phyloP scores from a whole-genome alignment of 176 grass and related monocot species.

The Aegilops sharonensis region DNA sequence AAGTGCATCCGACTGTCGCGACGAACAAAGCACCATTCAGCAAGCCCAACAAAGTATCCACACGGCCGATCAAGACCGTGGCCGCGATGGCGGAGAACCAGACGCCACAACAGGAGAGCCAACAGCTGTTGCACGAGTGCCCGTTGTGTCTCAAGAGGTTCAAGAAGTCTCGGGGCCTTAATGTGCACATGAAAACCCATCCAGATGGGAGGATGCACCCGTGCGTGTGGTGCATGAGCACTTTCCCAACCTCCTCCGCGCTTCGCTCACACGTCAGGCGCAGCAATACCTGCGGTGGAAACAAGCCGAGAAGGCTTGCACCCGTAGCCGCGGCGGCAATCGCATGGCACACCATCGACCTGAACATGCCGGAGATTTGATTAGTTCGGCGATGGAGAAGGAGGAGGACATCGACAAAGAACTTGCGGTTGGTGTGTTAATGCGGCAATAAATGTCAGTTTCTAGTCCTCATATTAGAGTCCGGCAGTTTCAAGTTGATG shows the following conservation, averaged over 20 bases:
- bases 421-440: not conserved
- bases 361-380: not conserved
- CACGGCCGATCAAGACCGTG: not conserved
- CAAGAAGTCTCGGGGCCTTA: not conserved
- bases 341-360: conserved; percentile 4
- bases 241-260: conserved; percentile 6
- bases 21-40: too few species aligned
- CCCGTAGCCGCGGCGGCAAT: not conserved
- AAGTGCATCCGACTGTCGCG: not conserved
- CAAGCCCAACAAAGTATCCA: too few species aligned
- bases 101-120: not conserved
- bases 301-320: not conserved
- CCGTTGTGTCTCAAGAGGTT: not conserved
- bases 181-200: not conserved
- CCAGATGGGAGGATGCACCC: conserved; percentile 1
- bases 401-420: not conserved
- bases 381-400: not conserved
- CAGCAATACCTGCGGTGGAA: not conserved
- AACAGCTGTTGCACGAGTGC: not conserved
- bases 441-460: not conserved
- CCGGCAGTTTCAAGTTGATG: not conserved
- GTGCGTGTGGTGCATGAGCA: not conserved
- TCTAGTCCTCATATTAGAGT: not conserved
- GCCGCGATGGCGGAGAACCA: not conserved
- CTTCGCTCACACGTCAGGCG: conserved; percentile 8